Percentiles rank a stretch among this genome's conserved stretches.
Evolutionary conservation across 2,329 filamentous ascomycete species (phyloP).

Genomic region (Chaetomium globosum): DNA sequence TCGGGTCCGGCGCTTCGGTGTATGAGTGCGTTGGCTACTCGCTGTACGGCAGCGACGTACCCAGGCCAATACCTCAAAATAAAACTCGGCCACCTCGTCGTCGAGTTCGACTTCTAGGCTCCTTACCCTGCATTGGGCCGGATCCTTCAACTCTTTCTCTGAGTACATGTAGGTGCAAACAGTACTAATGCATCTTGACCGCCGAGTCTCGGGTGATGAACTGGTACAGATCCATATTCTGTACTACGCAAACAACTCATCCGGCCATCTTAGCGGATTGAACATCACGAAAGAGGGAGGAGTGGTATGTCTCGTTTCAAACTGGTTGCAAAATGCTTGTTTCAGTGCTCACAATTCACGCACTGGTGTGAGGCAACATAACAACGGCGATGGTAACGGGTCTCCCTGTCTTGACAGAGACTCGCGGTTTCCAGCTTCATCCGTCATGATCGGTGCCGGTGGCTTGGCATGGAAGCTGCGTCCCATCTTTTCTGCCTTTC

Average conservation of each 20-base stretch:
- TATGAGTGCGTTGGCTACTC: not conserved
- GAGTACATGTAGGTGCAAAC: not conserved
- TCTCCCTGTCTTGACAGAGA: too few species aligned
- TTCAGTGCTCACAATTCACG: too few species aligned
- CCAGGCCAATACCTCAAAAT: slow-evolving; percentile 4
- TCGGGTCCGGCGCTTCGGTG: slow-evolving; percentile 1
- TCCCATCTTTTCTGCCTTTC: too few species aligned
- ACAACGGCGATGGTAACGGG: too few species aligned
- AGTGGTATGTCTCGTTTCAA: too few species aligned
- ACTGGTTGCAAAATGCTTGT: too few species aligned
- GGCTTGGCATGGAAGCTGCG: too few species aligned
- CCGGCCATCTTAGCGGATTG: too few species aligned
- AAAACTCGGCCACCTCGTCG: slow-evolving; percentile 3
- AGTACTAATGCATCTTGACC: not conserved
- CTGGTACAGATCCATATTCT: not conserved
- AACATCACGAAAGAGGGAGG: not conserved
- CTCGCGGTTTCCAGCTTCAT: too few species aligned
- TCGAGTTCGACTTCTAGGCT: slow-evolving; percentile 6
- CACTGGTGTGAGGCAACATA: too few species aligned
- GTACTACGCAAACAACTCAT: not conserved
- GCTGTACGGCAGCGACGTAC: not conserved
- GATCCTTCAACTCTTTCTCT: not conserved
- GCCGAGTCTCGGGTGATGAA: not conserved
- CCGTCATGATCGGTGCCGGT: too few species aligned
- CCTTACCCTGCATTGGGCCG: not conserved